A percentile compares a stretch with the other conserved stretches of the same genome.
Conservation (phyloP, 768 basidiomycete species). For the Cystofilobasidium ferigula region DNA sequence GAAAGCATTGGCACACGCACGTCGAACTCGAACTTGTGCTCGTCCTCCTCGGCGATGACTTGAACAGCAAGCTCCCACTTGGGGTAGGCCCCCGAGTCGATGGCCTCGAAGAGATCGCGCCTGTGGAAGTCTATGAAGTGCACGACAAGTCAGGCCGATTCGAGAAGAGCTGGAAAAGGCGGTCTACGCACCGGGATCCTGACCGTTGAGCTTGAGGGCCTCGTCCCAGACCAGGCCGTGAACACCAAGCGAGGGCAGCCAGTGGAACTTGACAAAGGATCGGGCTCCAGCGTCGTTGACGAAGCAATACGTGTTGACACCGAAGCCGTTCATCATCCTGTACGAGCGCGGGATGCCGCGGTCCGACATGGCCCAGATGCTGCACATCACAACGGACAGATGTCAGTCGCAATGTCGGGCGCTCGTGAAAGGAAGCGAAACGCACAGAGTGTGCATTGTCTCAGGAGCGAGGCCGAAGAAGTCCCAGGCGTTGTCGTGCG, state of each 20-base stretch:
- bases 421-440: too few relatives aligned
- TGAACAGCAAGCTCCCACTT: constrained; percentile 74
- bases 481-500: constrained; percentile 71
- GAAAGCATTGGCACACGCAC: neutral
- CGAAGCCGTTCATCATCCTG: constrained; percentile 76
- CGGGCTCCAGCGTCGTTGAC: constrained; percentile 56
- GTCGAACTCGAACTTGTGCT: constrained; percentile 77
- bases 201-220: constrained; percentile 56
- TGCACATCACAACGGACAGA: constrained; percentile 40
- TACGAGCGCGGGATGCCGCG: constrained; percentile 72
- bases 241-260: constrained; percentile 63
- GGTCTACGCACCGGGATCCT: neutral
- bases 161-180: neutral
- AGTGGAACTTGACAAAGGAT: constrained; percentile 81
- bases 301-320: constrained; percentile 74
- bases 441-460: constrained; percentile 47
- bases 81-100: constrained; percentile 56
- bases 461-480: constrained; percentile 57
- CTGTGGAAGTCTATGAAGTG: constrained; percentile 89
- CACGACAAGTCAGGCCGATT: constrained; percentile 67
- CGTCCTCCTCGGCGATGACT: constrained; percentile 54
- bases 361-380: constrained; percentile 75
- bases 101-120: constrained; percentile 75
- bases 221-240: constrained; percentile 84
- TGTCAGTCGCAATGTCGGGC: too few relatives aligned